These are phyloP conservation scores for Cyberlindnera misumaiensis DNA, from an alignment of 805 yeast species.

Conservation along the genomic window DNA sequence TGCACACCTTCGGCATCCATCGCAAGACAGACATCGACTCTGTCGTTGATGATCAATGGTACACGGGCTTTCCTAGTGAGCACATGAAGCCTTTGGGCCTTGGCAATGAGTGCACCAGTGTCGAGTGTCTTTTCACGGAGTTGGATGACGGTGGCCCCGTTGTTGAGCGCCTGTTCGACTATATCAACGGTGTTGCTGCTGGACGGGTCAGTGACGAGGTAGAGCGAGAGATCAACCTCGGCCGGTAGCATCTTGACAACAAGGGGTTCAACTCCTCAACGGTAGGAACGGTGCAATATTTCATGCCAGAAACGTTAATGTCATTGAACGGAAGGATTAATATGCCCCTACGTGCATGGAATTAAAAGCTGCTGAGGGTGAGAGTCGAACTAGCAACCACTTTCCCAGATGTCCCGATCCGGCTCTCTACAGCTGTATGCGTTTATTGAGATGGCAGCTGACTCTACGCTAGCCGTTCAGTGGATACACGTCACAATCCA, in stretches of 20 bases:
- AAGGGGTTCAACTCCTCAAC: too few relatives aligned
- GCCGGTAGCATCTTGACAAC: too few relatives aligned
- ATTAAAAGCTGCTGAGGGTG: too few relatives aligned
- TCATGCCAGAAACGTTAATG: too few relatives aligned
- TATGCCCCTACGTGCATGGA: too few relatives aligned
- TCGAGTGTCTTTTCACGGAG: conserved; percentile 71
- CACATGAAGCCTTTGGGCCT: conserved; percentile 54
- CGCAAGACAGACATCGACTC: conserved; percentile 86
- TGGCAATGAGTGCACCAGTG: conserved; percentile 57
- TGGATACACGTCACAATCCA: background rate
- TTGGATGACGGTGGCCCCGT: conserved; percentile 79
- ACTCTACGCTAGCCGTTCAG: too few relatives aligned
- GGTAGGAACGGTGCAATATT: too few relatives aligned
- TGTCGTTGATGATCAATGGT: conserved; percentile 79
- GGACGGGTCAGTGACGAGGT: conserved; percentile 78
- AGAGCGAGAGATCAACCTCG: conserved; percentile 47
- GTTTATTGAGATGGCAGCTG: too few relatives aligned
- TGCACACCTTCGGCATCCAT: conserved; percentile 88
- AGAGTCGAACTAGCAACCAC: too few relatives aligned
- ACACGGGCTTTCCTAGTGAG: conserved; percentile 54
- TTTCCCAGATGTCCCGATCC: too few relatives aligned
- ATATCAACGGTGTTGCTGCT: conserved; percentile 55
- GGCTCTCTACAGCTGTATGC: too few relatives aligned
- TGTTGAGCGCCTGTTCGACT: conserved; percentile 55
- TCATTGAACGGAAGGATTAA: too few relatives aligned